A percentile compares a stretch with the other conserved stretches of the same genome.
phyloP scores from a whole-genome alignment of 2,329 filamentous ascomycete genomes.

The Fusarium verticillioides region DNA sequence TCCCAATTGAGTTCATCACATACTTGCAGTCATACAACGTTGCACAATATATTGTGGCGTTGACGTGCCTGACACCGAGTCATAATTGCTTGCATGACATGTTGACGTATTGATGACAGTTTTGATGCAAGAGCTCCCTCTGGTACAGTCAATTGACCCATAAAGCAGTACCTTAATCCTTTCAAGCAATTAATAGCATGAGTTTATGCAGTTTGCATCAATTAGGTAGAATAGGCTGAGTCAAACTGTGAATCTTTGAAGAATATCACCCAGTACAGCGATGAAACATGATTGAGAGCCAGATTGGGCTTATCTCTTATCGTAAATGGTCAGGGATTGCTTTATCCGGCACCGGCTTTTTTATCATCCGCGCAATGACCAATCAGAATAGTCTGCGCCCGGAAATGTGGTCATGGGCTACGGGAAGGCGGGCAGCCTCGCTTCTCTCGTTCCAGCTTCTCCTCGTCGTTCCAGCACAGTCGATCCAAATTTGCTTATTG shows the following conservation, averaged over 20 bases:
- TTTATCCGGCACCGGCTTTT: conserved; percentile 41
- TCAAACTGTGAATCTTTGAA: not conserved
- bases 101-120: not conserved
- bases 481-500: conserved; percentile 38
- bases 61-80: not conserved
- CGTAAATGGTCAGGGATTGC: not conserved
- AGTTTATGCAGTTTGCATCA: not conserved
- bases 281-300: not conserved
- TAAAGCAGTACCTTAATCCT: too few relatives aligned
- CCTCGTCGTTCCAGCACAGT: conserved; percentile 40
- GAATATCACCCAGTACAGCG: not conserved
- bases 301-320: conserved; percentile 11
- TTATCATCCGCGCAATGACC: conserved; percentile 25
- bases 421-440: conserved; percentile 48
- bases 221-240: not conserved
- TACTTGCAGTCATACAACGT: not conserved
- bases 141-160: not conserved
- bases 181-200: not conserved
- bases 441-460: conserved; percentile 44
- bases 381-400: conserved; percentile 35
- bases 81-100: not conserved
- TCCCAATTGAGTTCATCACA: not conserved
- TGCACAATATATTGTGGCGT: not conserved
- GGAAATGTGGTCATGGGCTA: conserved; percentile 48
- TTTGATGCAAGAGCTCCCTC: not conserved